A percentile compares a stretch with the other conserved stretches of the same genome.
phyloP scores from a whole-genome alignment of 441 rosid species.

The Euphorbia celastroides region DNA sequence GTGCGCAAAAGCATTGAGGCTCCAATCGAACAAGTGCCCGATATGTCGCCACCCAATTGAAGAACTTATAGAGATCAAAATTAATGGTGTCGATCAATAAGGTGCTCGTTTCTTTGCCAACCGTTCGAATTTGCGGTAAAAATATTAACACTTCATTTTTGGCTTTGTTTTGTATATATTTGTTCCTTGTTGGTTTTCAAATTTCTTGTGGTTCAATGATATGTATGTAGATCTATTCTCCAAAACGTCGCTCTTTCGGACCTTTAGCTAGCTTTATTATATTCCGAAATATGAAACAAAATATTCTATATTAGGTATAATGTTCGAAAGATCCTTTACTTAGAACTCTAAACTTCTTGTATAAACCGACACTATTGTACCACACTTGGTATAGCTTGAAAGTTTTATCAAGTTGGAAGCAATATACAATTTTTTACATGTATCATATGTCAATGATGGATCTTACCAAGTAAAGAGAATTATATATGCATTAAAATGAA shows the following conservation, averaged over 20 bases:
- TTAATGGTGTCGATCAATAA: slow-evolving; percentile 38
- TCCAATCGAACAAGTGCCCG: slow-evolving; percentile 77
- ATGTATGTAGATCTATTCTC: slow-evolving; percentile 8
- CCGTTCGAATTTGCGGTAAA: slow-evolving; percentile 26
- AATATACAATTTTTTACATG: neutral
- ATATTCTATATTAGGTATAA: neutral
- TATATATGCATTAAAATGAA: neutral
- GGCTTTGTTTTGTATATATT: slow-evolving; percentile 27
- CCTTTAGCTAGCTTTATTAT: slow-evolving; percentile 2
- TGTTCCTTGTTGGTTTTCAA: slow-evolving; percentile 2
- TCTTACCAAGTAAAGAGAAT: neutral
- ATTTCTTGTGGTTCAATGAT: slow-evolving; percentile 13
- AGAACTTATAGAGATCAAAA: slow-evolving; percentile 74
- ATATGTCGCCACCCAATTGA: slow-evolving; percentile 84
- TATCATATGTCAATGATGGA: neutral
- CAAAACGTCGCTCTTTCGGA: slow-evolving; percentile 2
- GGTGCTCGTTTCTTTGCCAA: slow-evolving; percentile 18
- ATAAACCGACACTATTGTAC: no score
- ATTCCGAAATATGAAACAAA: neutral
- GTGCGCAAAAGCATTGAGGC: slow-evolving; percentile 75
- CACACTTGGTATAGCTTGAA: no score
- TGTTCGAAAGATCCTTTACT: neutral
- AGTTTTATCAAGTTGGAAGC: neutral
- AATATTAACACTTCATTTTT: slow-evolving; percentile 12
- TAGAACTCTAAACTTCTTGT: neutral